phyloP scores from a whole-genome alignment of 225 moss, liverwort and hornwort species.

The Antitrichia curtipendula region DNA sequence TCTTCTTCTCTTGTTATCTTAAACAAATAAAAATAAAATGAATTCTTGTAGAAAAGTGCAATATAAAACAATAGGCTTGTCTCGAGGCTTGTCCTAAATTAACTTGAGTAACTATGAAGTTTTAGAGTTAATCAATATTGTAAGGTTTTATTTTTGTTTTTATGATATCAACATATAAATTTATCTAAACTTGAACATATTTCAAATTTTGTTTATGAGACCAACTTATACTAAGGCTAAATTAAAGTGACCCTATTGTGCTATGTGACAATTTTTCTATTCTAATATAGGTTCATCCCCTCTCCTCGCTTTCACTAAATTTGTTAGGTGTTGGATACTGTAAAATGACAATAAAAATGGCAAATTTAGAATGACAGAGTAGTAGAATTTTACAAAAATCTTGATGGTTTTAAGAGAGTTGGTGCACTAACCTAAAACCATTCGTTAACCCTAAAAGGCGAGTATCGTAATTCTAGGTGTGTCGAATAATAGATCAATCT shows the following conservation, averaged over 20 bases:
- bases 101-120: background rate
- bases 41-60: background rate
- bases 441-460: background rate
- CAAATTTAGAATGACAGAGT: background rate
- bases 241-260: background rate
- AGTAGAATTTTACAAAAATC: too few species aligned
- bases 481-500: background rate
- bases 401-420: rapidly evolving
- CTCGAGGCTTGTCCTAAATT: background rate
- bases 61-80: background rate
- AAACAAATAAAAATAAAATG: background rate
- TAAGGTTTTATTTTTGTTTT: background rate
- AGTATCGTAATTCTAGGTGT: background rate
- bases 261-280: background rate
- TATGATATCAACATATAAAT: background rate
- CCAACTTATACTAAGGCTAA: background rate
- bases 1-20: rapidly evolving
- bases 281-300: rapidly evolving
- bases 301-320: rapidly evolving
- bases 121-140: background rate
- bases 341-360: background rate
- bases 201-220: background rate
- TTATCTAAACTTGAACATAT: background rate
- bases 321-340: rapidly evolving
- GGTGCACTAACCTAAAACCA: background rate